Evolutionary conservation across 495 filamentous ascomycete genomes (phyloP), one percentile per base, ranked within the genome.

Genomic region (Daldinia childiae): DNA sequence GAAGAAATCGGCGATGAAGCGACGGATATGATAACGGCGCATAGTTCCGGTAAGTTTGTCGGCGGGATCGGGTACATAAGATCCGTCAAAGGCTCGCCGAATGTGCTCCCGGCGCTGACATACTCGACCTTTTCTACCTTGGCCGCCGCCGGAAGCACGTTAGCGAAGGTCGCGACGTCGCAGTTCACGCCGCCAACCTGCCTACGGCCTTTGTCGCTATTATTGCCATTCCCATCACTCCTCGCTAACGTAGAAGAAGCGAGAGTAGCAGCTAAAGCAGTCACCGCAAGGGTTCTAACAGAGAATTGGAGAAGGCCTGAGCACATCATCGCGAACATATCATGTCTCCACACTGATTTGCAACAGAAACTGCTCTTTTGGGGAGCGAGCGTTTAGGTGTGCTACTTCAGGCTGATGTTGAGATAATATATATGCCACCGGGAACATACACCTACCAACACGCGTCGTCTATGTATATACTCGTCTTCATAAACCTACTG

Each of bases 11-110:
- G 19, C 6, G 84, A 85, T 2, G 81, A 83, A 0, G 71, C 71
- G 8, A 87, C 84, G 15, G 81, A 79, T 38, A 87, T 71, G 1
- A 79, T 80, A 11, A 86, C 79, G 6, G 82, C 85, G 64, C 86
- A 88, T 8, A 84, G 62, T 21, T 79, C 83, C 0, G 84, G 85
- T 4, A 88, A 76, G 36, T 79, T 69, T 4, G 80, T 84, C 0
- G 84, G 81, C 58, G 80, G 76, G 11, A 72, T 78, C 6, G 85
- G 83, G 59, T 83, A 86, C 21, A 76, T 76, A 15, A 83, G 66
- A 62, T 87, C 73, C 15, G 64, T 72, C 15, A 38, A 6, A 11
- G 80, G 78, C 58, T 83, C 80, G 34, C 80, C 79, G 58, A 81
- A 79, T 3, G 68, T 73, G 39, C 77, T 72, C 14, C 79, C 79